Evolutionary conservation across 129 eudicot species (phyloP).

Genomic region (Lactuca sativa): DNA sequence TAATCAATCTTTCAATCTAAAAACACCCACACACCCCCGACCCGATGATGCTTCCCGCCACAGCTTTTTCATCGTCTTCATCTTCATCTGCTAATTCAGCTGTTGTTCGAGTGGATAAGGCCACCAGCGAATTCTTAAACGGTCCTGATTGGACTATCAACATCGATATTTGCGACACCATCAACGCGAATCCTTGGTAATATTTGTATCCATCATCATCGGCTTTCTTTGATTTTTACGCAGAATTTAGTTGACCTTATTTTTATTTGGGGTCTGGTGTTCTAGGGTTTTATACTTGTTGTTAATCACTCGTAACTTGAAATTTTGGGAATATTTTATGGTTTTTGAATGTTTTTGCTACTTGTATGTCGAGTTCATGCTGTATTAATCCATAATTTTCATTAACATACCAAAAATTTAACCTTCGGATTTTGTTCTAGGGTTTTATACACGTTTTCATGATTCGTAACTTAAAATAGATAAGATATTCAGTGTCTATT

Average conservation of each 20-base stretch:
- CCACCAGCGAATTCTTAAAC: conserved; percentile 84
- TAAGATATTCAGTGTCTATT: conserved; percentile 3
- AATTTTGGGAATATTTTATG: background rate
- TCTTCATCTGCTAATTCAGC: conserved; percentile 59
- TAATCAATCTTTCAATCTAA: background rate
- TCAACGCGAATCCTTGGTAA: conserved; percentile 75
- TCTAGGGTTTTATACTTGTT: conserved; percentile 30
- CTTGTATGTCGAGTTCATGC: conserved; percentile 13
- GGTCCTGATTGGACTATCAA: conserved; percentile 96
- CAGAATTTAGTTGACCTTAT: background rate
- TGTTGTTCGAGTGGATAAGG: conserved; percentile 78
- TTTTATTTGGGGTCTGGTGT: conserved; percentile 27
- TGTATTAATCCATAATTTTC: conserved; percentile 1
- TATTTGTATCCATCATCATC: background rate
- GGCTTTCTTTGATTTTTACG: background rate
- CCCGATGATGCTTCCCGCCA: conserved; percentile 60
- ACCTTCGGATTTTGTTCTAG: conserved; percentile 23
- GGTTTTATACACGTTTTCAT: conserved; percentile 14
- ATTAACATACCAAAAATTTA: background rate
- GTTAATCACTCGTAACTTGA: conserved; percentile 1
- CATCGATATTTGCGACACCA: conserved; percentile 73
- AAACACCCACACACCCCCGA: conserved; percentile 3
- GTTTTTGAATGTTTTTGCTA: background rate
- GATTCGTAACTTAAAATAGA: background rate
- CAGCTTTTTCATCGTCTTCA: conserved; percentile 47